These are phyloP conservation scores for Bonia amplexicaulis DNA, from an alignment of 176 grass and related monocot genomes.

Conservation along the genomic window DNA sequence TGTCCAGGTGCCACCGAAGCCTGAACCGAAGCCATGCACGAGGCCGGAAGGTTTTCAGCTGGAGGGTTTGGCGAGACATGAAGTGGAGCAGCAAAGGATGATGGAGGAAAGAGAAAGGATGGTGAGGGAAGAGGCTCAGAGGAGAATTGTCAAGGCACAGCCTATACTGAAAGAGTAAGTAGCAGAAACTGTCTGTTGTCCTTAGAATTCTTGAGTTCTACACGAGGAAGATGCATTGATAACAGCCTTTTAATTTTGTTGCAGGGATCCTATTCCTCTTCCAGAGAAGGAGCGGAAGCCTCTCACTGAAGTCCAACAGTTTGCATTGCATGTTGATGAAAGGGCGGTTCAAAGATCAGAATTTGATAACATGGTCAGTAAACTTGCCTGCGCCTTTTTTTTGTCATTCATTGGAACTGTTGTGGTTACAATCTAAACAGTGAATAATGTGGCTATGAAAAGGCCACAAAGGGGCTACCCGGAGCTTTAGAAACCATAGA, in stretches of 20 bases:
- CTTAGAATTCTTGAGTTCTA: conserved; percentile 14
- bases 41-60: conserved; percentile 83
- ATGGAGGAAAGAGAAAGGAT: conserved; percentile 61
- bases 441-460: no score
- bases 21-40: conserved; percentile 82
- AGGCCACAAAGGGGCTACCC: no score
- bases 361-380: conserved; percentile 70
- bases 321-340: conserved; percentile 69
- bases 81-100: conserved; percentile 62
- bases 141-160: conserved; percentile 67
- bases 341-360: conserved; percentile 79
- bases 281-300: conserved; percentile 75
- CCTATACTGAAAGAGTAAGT: conserved; percentile 75
- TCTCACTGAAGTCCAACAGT: conserved; percentile 80
- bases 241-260: conserved; percentile 13
- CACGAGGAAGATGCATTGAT: not conserved
- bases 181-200: not conserved
- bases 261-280: conserved; percentile 77
- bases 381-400: not conserved
- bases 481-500: no score
- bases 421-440: no score
- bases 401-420: not conserved
- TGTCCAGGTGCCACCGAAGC: conserved; percentile 74
- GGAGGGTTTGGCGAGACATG: conserved; percentile 80
- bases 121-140: conserved; percentile 63